phyloP scores from a whole-genome alignment of 345 rosid genomes.

The Citrus inodora region DNA sequence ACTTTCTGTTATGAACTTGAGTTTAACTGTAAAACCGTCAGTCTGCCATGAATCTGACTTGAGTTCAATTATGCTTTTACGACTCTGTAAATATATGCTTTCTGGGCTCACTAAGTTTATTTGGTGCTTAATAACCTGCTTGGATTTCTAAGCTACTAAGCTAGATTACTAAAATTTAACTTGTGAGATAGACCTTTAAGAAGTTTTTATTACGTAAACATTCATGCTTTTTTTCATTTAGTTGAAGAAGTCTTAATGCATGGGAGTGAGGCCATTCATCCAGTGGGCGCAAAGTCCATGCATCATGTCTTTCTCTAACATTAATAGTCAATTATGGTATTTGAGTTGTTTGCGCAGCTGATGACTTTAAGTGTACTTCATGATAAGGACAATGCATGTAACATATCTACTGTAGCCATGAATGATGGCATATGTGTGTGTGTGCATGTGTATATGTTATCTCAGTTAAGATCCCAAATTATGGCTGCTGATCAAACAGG shows the following conservation, averaged over 20 bases:
- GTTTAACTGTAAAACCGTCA: background rate
- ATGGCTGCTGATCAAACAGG: conserved; percentile 41
- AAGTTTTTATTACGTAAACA: background rate
- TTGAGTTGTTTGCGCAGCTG: background rate
- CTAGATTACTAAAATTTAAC: background rate
- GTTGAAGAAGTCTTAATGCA: background rate
- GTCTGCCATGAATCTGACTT: background rate
- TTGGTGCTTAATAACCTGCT: background rate
- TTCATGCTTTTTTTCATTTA: background rate
- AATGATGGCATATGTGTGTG: background rate
- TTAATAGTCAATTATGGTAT: background rate
- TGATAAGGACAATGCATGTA: background rate
- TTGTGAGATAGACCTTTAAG: background rate
- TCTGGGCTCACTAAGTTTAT: background rate
- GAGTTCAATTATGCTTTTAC: background rate
- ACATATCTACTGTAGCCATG: background rate
- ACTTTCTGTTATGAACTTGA: background rate
- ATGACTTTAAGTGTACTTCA: background rate
- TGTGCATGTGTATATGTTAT: background rate
- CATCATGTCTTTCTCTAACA: background rate
- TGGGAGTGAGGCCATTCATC: background rate
- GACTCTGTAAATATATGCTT: background rate
- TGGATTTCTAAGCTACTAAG: background rate
- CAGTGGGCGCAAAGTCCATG: background rate
- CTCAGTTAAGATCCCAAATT: conserved; percentile 7